phyloP scores from a whole-genome alignment of 345 rosid species.

The Trapa incisa region DNA sequence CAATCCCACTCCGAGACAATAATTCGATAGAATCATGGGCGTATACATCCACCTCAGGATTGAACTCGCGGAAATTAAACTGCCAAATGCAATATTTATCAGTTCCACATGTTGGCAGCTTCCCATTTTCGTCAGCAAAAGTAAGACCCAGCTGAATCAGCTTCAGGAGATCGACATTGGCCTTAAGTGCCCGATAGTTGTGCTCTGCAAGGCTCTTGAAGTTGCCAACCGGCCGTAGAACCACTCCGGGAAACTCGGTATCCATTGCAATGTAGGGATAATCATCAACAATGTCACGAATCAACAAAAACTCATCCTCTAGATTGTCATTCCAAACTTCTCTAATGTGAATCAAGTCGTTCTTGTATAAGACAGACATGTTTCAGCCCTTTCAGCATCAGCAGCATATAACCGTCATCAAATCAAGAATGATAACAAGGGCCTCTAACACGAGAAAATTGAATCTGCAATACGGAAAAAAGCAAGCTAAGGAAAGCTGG shows the following conservation, averaged over 20 bases:
- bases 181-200: constrained; percentile 10
- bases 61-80: constrained; percentile 14
- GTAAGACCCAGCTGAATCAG: constrained; percentile 13
- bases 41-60: constrained; percentile 10
- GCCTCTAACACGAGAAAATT: not conserved
- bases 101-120: constrained; percentile 11
- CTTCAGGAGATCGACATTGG: constrained; percentile 13
- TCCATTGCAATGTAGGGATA: constrained; percentile 8
- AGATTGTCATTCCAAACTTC: constrained; percentile 1
- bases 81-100: constrained; percentile 11
- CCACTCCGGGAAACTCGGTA: constrained; percentile 11
- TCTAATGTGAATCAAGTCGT: not conserved
- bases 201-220: constrained; percentile 4
- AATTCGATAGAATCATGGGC: constrained; percentile 11
- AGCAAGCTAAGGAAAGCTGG: not conserved
- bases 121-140: constrained; percentile 8
- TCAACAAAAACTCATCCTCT: constrained; percentile 1
- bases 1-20: constrained; percentile 9
- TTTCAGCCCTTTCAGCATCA: not conserved
- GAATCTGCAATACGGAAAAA: not conserved
- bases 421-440: not conserved
- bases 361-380: not conserved
- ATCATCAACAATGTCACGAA: not conserved
- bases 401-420: not conserved
- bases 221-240: constrained; percentile 1